Evolutionary conservation across 495 filamentous ascomycete genomes (phyloP), one percentile per base, ranked within the genome.

Genomic region (Pseudomonodictys pantanalensis): DNA sequence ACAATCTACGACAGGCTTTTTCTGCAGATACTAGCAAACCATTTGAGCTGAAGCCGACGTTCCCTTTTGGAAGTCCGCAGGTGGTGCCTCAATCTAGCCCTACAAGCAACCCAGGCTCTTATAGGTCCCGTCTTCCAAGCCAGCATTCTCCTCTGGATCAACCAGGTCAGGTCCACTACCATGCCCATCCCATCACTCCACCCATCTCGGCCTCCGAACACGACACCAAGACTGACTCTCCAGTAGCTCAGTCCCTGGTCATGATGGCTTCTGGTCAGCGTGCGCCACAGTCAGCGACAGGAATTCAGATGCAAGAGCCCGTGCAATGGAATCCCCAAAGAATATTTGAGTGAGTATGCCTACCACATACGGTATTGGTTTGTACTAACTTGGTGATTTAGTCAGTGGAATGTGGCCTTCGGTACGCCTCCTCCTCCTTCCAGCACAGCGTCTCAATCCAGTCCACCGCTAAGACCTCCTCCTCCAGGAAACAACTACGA

Each of bases 351-450:
- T 97, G 82, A 80, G 90, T 81, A 26, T n/a, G 15, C 20, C 48
- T n/a, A 5, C 15, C 4, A 8, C 10, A 22, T 33, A 8, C 9
- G 1, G 12, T 3, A 38, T 32, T 11, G 9, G 4, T 8, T 9
- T 15, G n/a, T n/a, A n/a, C n/a, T n/a, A n/a, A n/a, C n/a, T n/a
- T n/a, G n/a, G 18, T 23, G 18, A 2, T 44, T 22, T 59, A 93
- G 90, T 69, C 89, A 92, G 77, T 96, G 91, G 91, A 90, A 92
- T 66, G 86, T 88, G 57, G 90, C 91, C 23, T 96, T 96, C 73
- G 90, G 90, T 72, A 84, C 84, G 68, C 81, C 73, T 10, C 54
- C 69, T 41, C 52, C 65, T 56, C 47, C 70, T 41, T 24, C 65
- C 50, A 69, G 58, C 52, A 52, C 49, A 26, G 58, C 67, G 6